Percentiles rank a stretch among this genome's conserved stretches.
Conservation (phyloP, 1,284 basidiomycete genomes). For the Rhizopogon parksii region DNA sequence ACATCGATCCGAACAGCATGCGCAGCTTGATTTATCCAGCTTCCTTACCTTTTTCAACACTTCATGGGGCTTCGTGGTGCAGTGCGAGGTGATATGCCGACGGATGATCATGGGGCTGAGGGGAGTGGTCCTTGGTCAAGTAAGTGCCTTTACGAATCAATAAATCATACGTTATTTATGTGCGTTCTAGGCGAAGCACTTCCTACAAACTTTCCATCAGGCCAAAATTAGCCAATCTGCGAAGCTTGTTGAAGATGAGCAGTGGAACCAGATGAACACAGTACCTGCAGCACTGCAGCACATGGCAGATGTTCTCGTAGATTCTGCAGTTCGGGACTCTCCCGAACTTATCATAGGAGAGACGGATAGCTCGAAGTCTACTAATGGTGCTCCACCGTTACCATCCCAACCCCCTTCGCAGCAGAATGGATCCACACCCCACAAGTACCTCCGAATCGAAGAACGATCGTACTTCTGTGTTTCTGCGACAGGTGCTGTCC, state of each 20-base stretch:
- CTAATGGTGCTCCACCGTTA: conserved; percentile 20
- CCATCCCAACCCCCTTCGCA: conserved; percentile 24
- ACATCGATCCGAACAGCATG: conserved; percentile 73
- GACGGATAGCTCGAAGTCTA: conserved; percentile 7
- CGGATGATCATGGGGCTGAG: conserved; percentile 90
- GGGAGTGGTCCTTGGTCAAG: conserved; percentile 78
- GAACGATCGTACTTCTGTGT: conserved; percentile 82
- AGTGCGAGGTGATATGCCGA: conserved; percentile 77
- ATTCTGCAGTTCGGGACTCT: conserved; percentile 78
- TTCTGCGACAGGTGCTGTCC: conserved; percentile 73
- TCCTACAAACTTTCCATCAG: conserved; percentile 84
- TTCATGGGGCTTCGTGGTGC: conserved; percentile 86
- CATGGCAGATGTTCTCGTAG: conserved; percentile 68
- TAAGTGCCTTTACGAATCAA: conserved; percentile 23
- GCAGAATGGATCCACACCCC: conserved; percentile 25
- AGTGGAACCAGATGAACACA: conserved; percentile 74
- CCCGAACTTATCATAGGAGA: conserved; percentile 49
- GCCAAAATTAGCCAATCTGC: conserved; percentile 77
- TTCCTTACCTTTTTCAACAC: conserved; percentile 82
- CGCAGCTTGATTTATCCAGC: conserved; percentile 59
- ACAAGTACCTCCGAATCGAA: conserved; percentile 82
- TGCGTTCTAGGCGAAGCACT: conserved; percentile 67
- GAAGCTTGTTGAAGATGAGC: conserved; percentile 87
- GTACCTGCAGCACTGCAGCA: conserved; percentile 63
- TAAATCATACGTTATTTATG: conserved; percentile 7